Conservation (phyloP, 257 asterid genomes). For the Primulina eburnea region DNA sequence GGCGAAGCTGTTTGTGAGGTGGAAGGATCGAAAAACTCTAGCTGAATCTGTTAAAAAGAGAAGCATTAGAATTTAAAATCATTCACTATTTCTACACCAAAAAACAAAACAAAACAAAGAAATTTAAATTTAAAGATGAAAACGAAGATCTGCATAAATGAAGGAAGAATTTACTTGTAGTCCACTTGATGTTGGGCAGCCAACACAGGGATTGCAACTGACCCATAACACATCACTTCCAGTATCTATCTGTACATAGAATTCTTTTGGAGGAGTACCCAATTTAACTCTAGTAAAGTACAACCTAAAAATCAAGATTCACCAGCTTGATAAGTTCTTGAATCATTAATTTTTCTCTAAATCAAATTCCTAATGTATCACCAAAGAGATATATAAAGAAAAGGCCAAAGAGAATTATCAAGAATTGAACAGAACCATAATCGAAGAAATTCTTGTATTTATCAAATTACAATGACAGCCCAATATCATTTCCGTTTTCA, state of each 20-base stretch:
- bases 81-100: background rate
- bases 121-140: background rate
- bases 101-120: conserved; percentile 3
- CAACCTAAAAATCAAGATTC: conserved; percentile 53
- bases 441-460: background rate
- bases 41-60: conserved; percentile 53
- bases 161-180: conserved; percentile 56
- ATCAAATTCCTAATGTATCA: background rate
- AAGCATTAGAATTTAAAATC: background rate
- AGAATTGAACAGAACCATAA: conserved; percentile 13
- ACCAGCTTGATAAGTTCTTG: conserved; percentile 4
- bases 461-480: background rate
- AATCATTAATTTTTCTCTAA: background rate
- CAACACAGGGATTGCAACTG: conserved; percentile 76
- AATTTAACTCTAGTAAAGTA: conserved; percentile 77
- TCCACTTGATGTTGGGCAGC: conserved; percentile 93
- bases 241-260: conserved; percentile 93
- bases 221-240: conserved; percentile 99
- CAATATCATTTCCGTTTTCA: background rate
- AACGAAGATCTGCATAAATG: background rate
- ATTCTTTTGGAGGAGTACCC: conserved; percentile 89
- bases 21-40: conserved; percentile 82
- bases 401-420: conserved; percentile 2
- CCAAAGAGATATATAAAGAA: background rate
- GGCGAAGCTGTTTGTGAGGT: conserved; percentile 54